These are phyloP conservation scores for Torrubiella hemipterigena DNA, from an alignment of 2,329 filamentous ascomycete species.

Conservation along the genomic window DNA sequence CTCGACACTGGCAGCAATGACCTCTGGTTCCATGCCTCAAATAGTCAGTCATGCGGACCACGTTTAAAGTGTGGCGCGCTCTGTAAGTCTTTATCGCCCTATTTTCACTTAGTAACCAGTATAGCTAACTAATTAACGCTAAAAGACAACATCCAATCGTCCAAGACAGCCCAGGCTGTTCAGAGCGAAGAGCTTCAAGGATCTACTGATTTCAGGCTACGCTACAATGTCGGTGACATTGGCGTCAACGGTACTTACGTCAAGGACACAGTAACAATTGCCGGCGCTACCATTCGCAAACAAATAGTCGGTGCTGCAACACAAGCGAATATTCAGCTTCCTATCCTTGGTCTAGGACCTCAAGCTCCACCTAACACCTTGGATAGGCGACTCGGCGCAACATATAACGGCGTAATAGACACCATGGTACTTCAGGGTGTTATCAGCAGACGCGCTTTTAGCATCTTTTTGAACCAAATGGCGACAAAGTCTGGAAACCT, in stretches of 20 bases:
- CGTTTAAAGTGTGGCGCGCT: no score
- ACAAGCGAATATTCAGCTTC: background rate
- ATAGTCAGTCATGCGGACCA: no score
- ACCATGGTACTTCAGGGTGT: conserved; percentile 49
- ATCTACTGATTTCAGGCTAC: no score
- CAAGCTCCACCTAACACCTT: background rate
- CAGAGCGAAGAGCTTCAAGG: no score
- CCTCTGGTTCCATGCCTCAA: conserved; percentile 46
- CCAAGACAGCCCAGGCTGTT: no score
- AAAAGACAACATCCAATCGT: no score
- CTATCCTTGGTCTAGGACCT: background rate
- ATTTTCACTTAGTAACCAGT: no score
- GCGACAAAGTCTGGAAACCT: conserved; percentile 51
- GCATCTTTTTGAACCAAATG: conserved; percentile 47
- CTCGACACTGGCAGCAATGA: conserved; percentile 55
- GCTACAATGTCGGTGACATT: no score
- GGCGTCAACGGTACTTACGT: conserved; percentile 1
- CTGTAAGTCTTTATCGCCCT: no score
- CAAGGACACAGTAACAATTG: conserved; percentile 1
- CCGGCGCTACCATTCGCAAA: background rate
- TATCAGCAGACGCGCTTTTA: conserved; percentile 55
- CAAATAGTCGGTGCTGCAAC: conserved; percentile 1
- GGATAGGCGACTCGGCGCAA: conserved; percentile 4
- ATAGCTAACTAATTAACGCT: no score
- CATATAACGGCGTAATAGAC: conserved; percentile 50